Conservation (phyloP, 805 yeast species). For the Hanseniaspora jakobsenii region DNA sequence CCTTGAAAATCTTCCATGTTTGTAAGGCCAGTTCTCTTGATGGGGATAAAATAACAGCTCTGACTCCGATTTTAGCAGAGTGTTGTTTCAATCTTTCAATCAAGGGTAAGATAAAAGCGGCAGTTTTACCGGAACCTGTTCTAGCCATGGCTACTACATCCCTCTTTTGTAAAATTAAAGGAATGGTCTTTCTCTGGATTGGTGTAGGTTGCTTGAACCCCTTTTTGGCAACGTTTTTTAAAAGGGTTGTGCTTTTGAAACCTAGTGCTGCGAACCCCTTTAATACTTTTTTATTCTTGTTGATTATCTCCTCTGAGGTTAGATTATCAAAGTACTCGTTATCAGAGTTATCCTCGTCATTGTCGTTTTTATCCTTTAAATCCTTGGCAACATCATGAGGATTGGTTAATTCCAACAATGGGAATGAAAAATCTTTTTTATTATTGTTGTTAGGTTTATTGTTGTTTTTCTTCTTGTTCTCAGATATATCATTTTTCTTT, state of each 20-base stretch:
- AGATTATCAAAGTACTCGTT: constrained; percentile 33
- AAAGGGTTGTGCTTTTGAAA: constrained; percentile 49
- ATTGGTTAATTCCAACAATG: constrained; percentile 32
- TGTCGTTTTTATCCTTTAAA: constrained; percentile 31
- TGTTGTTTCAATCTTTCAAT: constrained; percentile 75
- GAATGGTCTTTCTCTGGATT: constrained; percentile 90
- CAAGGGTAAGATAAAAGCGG: constrained; percentile 87
- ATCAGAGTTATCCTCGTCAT: constrained; percentile 35
- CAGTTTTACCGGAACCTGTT: constrained; percentile 98
- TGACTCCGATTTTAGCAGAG: constrained; percentile 73
- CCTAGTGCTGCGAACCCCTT: constrained; percentile 87
- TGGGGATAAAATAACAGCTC: constrained; percentile 85
- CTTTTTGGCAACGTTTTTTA: constrained; percentile 61
- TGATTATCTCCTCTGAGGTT: constrained; percentile 24
- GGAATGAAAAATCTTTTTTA: constrained; percentile 28
- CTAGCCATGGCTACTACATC: constrained; percentile 99
- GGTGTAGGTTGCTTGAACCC: constrained; percentile 97
- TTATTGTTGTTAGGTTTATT: background rate
- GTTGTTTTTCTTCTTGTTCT: constrained; percentile 14
- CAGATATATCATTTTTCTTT: constrained; percentile 18
- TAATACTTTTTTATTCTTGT: constrained; percentile 45
- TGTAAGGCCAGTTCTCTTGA: constrained; percentile 94
- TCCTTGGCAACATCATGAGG: constrained; percentile 32
- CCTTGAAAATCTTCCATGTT: constrained; percentile 78
- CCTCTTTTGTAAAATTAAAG: constrained; percentile 69